phyloP scores from a whole-genome alignment of 257 asterid species.

The Fraxinus anomala region DNA sequence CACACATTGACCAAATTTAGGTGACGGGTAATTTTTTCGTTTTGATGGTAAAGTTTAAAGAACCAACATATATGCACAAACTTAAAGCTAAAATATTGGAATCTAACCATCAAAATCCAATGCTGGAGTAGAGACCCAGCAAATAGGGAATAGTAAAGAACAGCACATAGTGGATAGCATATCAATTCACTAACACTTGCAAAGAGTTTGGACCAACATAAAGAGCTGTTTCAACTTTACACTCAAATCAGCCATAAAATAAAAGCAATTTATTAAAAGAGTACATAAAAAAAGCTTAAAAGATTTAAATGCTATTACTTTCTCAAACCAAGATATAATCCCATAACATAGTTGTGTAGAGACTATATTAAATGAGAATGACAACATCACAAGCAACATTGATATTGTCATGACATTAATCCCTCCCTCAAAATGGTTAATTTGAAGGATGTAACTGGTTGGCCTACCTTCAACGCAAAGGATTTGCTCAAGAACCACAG shows the following conservation, averaged over 20 bases:
- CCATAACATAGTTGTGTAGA: conserved; percentile 38
- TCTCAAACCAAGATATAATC: conserved; percentile 41
- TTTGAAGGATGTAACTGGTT: conserved; percentile 15
- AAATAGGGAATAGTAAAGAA: neutral
- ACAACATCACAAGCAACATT: conserved; percentile 48
- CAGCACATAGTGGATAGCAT: neutral
- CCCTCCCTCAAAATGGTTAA: conserved; percentile 41
- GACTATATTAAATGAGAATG: conserved; percentile 43
- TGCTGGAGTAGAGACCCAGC: neutral
- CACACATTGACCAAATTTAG: too few relatives aligned
- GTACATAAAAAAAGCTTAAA: conserved; percentile 21
- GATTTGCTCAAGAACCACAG: conserved; percentile 66
- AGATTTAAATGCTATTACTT: conserved; percentile 33
- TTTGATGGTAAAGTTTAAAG: neutral
- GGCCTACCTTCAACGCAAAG: conserved; percentile 31
- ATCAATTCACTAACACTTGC: neutral
- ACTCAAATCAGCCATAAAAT: neutral
- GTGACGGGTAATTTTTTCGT: neutral
- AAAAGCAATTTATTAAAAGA: conserved; percentile 11
- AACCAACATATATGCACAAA: neutral
- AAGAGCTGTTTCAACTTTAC: neutral
- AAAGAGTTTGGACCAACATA: neutral
- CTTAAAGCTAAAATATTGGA: neutral
- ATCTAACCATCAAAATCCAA: neutral
- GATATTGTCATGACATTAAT: conserved; percentile 39